Base-by-base conservation (phyloP, 73 alveolate species). In the Symbiodinium pilosum region DNA sequence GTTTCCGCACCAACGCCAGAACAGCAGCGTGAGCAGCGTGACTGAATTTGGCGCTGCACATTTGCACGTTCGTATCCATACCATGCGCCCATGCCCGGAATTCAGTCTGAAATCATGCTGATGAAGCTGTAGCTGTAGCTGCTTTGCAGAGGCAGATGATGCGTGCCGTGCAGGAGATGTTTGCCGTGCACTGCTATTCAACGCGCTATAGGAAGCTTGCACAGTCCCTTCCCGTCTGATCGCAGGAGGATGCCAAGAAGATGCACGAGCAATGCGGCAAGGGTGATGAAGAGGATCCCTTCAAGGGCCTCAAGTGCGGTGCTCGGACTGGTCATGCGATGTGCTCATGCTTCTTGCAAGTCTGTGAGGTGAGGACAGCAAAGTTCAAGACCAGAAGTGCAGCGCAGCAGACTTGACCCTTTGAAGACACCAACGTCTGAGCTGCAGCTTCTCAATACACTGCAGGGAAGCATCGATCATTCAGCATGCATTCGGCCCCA, bases 251-350 rank as follows among this genome's bases (percentile, higher is more conserved):
- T 24, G 94, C 94, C 64, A 20, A 87, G 84, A 87, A 20, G 68
- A 87, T 87, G 94, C 94, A 87, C 41, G 85, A 34, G 84, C 94
- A 87, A 41, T 52, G 85, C 51, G 94, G 94, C 43, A 87, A 87
- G 42, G 36, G 69, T 7, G 94, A 87, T n/a, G 28, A 26, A 24
- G 94, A 87, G 56, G 94, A 87, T 39, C 94, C 94, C 54, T 87
- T 87, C 94, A 87, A 87, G 43, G 94, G 59, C 47, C 93, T 86
- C 43, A 83, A 64, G 81, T 38, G 12, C 32, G 9, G 81, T 64
- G 81, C 3, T 28, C 38, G 30, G 24, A 38, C 81, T 28, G 81
- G 20, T 2, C 73, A 54, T 30, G 26, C 20, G 73, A n/a, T 54
- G 34, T 11, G 34, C 12, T 7, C 73, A 5, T 54, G 73, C 34